Conservation (phyloP, 371 early-diverging fungal genomes). For the Phascolomyces articulosus region DNA sequence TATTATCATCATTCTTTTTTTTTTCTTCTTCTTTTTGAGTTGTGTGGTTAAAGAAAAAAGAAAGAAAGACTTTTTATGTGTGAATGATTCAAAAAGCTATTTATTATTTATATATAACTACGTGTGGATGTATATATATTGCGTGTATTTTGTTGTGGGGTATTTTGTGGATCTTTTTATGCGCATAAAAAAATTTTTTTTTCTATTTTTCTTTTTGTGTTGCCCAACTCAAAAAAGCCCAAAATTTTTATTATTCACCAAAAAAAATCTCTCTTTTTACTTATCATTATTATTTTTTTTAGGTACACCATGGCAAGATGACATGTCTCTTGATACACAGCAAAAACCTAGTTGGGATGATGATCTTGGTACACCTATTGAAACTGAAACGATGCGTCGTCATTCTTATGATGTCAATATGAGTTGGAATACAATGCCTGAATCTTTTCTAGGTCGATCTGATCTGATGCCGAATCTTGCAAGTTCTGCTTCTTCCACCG, state of each 20-base stretch:
- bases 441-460: conserved; percentile 34
- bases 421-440: conserved; percentile 47
- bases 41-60: neutral
- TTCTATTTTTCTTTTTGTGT: neutral
- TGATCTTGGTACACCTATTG: conserved; percentile 11
- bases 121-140: neutral
- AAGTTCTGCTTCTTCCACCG: conserved; percentile 11
- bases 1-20: neutral
- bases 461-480: conserved; percentile 22
- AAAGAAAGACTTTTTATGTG: neutral
- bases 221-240: neutral
- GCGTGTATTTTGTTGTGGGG: neutral
- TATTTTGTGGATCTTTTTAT: conserved; percentile 17
- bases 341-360: conserved; percentile 6
- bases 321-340: conserved; percentile 40
- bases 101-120: too few relatives aligned
- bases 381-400: conserved; percentile 30
- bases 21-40: too few relatives aligned
- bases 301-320: conserved; percentile 42
- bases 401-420: conserved; percentile 50
- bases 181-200: conserved; percentile 30
- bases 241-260: too few relatives aligned
- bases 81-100: too few relatives aligned
- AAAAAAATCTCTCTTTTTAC: neutral
- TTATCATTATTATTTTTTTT: neutral